Evolutionary conservation across 2,329 filamentous ascomycete genomes (phyloP).

Genomic region (Esteya vermicola): DNA sequence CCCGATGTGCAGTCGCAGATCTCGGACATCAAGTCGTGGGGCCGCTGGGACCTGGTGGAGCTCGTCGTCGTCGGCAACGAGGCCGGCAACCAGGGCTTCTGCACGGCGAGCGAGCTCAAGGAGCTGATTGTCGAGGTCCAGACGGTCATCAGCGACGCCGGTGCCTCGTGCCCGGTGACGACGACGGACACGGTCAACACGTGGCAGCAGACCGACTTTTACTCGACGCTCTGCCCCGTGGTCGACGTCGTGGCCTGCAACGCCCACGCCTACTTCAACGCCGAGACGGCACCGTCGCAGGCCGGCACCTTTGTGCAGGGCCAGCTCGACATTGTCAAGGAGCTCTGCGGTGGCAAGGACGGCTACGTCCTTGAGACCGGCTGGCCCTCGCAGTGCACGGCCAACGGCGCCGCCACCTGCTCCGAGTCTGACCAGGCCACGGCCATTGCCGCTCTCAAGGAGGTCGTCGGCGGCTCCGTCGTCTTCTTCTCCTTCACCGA

Average conservation of each 20-base stretch:
- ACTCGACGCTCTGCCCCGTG: slow-evolving; percentile 48
- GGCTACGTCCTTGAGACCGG: slow-evolving; percentile 81
- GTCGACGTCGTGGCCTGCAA: slow-evolving; percentile 75
- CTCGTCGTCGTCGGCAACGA: slow-evolving; percentile 87
- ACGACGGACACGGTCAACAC: slow-evolving; percentile 75
- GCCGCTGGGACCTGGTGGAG: slow-evolving; percentile 59
- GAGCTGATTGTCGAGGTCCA: slow-evolving; percentile 56
- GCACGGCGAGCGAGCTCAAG: slow-evolving; percentile 48
- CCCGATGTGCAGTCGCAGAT: slow-evolving; percentile 60
- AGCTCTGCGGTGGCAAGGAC: slow-evolving; percentile 55
- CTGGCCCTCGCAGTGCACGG: slow-evolving; percentile 59
- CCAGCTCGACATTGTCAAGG: slow-evolving; percentile 60
- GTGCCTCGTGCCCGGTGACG: slow-evolving; percentile 63
- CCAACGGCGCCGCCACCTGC: slow-evolving; percentile 62
- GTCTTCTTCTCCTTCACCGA: slow-evolving; percentile 73
- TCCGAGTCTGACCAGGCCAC: slow-evolving; percentile 49
- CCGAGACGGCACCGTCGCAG: slow-evolving; percentile 40
- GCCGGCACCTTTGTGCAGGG: slow-evolving; percentile 65
- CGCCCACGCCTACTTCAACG: slow-evolving; percentile 91
- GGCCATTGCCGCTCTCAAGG: slow-evolving; percentile 59
- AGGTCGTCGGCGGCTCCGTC: slow-evolving; percentile 49
- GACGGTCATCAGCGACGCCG: slow-evolving; percentile 42
- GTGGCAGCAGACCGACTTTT: slow-evolving; percentile 51
- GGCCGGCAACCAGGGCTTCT: slow-evolving; percentile 63
- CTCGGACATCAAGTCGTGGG: slow-evolving; percentile 55